Base-by-base conservation (phyloP, 139 green algal species). In the Haematococcus lacustris region DNA sequence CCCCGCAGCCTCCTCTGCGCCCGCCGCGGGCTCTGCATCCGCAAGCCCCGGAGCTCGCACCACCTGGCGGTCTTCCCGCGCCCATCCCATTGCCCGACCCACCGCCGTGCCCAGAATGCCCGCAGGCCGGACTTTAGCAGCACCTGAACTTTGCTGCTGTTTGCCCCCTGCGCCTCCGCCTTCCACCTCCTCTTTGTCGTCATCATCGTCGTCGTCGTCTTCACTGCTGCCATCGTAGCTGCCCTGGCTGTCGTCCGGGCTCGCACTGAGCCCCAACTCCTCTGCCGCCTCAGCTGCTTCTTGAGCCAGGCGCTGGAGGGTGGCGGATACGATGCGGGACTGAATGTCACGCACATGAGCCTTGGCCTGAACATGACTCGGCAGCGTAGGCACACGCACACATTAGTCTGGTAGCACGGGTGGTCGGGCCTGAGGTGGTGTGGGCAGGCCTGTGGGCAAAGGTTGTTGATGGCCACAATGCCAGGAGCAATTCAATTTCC, bases 311-410 rank as follows among this genome's bases (percentile, higher is more conserved):
- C 67, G 57, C 28, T 62, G 71, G 71, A 71, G 74, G 59, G 63
- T 37, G 51, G 62, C 72, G 74, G 63, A 32, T 71, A 87, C 71
- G 38, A 81, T 51, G 38, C 39, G 50, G 0, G 62, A 69, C 64
- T 92, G 87, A 21, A 90, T 72, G 73, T 91, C 88, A 1, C 83
- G 71, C 70, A 94, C 74, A 68, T 82, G 66, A 7, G 84, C 85
- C 68, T 80, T 85, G 51, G 89, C 87, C 75, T 71, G 66, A 13
- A 13, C 13, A 21, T 57, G 47, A 57, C 47, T 57, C n/a, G n/a
- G n/a, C n/a, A n/a, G n/a, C n/a, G n/a, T n/a, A n/a, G n/a, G n/a
- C n/a, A n/a, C n/a, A n/a, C n/a, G n/a, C n/a, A n/a, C n/a, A n/a
- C n/a, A n/a, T n/a, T n/a, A n/a, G n/a, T n/a, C n/a, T n/a, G n/a